Conservation (phyloP, 345 rosid genomes). For the Moricandia arvensis region DNA sequence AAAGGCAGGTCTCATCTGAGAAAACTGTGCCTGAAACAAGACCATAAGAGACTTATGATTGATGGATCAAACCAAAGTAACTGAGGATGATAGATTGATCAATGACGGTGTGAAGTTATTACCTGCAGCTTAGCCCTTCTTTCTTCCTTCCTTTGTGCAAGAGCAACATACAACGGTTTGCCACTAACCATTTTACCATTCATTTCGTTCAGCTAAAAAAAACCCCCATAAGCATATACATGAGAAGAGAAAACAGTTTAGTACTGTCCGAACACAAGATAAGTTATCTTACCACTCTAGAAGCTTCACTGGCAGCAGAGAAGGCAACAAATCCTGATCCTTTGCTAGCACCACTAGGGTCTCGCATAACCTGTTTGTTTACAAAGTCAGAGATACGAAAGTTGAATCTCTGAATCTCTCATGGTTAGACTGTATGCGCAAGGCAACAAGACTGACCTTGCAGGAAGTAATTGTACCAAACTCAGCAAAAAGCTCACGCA, state of each 20-base stretch:
- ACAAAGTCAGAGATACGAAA: too few species aligned
- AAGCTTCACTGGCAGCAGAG: constrained; percentile 79
- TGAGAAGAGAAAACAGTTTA: too few species aligned
- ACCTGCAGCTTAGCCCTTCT: constrained; percentile 79
- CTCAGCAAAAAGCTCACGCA: constrained; percentile 77
- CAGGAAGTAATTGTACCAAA: constrained; percentile 83
- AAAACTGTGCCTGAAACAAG: constrained; percentile 66
- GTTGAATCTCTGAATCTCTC: too few species aligned
- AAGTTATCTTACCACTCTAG: constrained; percentile 45
- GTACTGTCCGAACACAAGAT: too few species aligned
- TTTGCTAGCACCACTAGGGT: constrained; percentile 69
- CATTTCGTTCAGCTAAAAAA: constrained; percentile 53
- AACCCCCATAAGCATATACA: too few species aligned
- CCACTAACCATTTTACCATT: constrained; percentile 85
- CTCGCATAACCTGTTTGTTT: constrained; percentile 50
- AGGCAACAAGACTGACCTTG: constrained; percentile 40
- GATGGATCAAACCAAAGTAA: too few species aligned
- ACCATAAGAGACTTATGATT: too few species aligned
- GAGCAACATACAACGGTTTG: constrained; percentile 92
- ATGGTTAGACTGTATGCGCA: too few species aligned
- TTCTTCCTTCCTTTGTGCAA: constrained; percentile 93
- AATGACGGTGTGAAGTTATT: too few species aligned
- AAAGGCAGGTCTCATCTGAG: constrained; percentile 80
- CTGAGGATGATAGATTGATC: too few species aligned
- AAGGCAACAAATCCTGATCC: constrained; percentile 57